These are phyloP conservation scores for Cnidoscolus chayamansa DNA, from an alignment of 441 rosid species.

Conservation along the genomic window DNA sequence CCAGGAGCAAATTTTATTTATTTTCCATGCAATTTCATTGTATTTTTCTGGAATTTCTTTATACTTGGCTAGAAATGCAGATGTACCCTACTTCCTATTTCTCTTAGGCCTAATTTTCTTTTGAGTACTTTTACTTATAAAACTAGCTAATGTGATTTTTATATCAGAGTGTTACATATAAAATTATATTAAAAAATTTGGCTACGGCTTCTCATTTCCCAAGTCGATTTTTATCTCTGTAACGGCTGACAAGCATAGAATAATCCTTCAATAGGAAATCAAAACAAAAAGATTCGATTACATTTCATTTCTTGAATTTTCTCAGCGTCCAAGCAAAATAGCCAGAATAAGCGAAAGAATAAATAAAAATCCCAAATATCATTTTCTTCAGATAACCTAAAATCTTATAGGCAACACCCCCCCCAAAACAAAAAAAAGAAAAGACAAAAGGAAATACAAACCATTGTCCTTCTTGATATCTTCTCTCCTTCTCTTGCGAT, in stretches of 20 bases:
- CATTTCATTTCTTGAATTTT: neutral
- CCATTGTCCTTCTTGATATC: constrained; percentile 71
- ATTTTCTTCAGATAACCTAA: neutral
- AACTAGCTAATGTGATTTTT: too few relatives aligned
- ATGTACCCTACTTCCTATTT: too few relatives aligned
- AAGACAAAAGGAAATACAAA: constrained; percentile 22
- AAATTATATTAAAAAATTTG: too few relatives aligned
- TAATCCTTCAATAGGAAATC: neutral
- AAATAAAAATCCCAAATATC: neutral
- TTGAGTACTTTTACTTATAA: too few relatives aligned
- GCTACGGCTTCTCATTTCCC: too few relatives aligned
- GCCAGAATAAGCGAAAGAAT: neutral
- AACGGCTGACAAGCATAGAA: neutral
- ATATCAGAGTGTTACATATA: too few relatives aligned
- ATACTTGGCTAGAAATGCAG: too few relatives aligned
- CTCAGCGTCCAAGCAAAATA: neutral
- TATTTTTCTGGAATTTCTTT: too few relatives aligned
- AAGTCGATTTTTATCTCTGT: too few relatives aligned
- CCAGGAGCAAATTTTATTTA: too few relatives aligned
- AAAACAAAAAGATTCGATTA: neutral
- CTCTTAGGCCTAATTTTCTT: too few relatives aligned
- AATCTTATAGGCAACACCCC: neutral
- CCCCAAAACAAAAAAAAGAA: neutral
- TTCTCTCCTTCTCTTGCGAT: constrained; percentile 78
- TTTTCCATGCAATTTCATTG: too few relatives aligned